These are phyloP conservation scores for Sugiyamaella lignohabitans DNA, from an alignment of 805 yeast genomes.

Conservation along the genomic window DNA sequence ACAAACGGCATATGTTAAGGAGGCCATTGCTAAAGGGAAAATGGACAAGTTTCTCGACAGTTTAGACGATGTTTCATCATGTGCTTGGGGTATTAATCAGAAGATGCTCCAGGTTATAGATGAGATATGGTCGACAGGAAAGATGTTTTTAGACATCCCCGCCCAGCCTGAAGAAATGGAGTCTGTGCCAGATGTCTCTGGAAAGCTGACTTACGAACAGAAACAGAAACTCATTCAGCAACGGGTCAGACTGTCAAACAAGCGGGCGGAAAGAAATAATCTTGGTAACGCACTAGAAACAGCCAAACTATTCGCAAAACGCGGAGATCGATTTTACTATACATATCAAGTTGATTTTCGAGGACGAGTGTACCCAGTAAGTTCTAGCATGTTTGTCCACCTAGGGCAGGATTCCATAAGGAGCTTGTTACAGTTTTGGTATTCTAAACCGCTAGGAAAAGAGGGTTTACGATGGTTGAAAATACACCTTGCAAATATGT, in stretches of 20 bases:
- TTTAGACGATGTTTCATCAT: conserved; percentile 70
- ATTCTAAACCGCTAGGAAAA: conserved; percentile 47
- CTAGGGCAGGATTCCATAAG: conserved; percentile 54
- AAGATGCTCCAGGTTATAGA: conserved; percentile 61
- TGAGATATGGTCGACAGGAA: conserved; percentile 78
- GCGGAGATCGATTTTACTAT: conserved; percentile 50
- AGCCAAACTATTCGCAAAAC: conserved; percentile 68
- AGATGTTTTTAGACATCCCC: conserved; percentile 59
- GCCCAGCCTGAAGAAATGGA: conserved; percentile 34
- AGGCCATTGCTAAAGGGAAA: conserved; percentile 64
- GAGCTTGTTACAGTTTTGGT: conserved; percentile 53
- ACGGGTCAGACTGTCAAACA: conserved; percentile 2
- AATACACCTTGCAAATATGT: conserved; percentile 53
- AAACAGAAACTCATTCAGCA: background rate
- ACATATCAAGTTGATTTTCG: conserved; percentile 60
- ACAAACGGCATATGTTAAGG: conserved; percentile 76
- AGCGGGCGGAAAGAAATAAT: conserved; percentile 4
- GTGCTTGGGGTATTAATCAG: conserved; percentile 88
- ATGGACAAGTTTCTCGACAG: conserved; percentile 69
- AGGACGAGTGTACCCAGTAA: conserved; percentile 56
- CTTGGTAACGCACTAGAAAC: conserved; percentile 49
- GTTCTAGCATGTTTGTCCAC: conserved; percentile 52
- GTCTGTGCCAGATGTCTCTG: conserved; percentile 25
- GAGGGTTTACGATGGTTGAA: conserved; percentile 53
- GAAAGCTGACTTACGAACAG: background rate